These are phyloP conservation scores for Penstemon davidsonii DNA, from an alignment of 257 asterid genomes.

Conservation along the genomic window DNA sequence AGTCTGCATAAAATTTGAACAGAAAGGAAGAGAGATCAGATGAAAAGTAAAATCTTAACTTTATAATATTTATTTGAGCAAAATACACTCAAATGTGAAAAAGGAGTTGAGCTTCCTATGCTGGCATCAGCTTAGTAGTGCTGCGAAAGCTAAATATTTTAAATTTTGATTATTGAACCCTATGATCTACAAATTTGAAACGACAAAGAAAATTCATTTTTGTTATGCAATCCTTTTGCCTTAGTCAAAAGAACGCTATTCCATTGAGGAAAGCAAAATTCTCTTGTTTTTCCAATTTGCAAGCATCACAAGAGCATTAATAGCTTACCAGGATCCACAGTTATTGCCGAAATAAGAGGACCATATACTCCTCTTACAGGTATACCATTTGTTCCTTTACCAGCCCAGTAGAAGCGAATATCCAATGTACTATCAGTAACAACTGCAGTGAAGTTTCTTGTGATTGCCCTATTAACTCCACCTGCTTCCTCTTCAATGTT, in stretches of 20 bases:
- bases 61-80: neutral
- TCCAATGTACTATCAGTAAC: slow-evolving; percentile 59
- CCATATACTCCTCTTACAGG: slow-evolving; percentile 79
- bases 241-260: neutral
- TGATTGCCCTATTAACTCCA: slow-evolving; percentile 59
- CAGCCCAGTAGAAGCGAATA: slow-evolving; percentile 84
- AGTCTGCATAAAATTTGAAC: slow-evolving; percentile 39
- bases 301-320: neutral
- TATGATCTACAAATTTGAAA: neutral
- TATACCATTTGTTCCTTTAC: slow-evolving; percentile 74
- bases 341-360: slow-evolving; percentile 86
- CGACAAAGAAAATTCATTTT: neutral
- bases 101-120: neutral
- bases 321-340: slow-evolving; percentile 60
- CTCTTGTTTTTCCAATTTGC: neutral
- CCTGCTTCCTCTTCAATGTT: slow-evolving; percentile 74
- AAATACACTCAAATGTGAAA: neutral
- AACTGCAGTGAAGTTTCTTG: slow-evolving; percentile 42
- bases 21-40: slow-evolving; percentile 16
- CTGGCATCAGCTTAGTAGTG: neutral
- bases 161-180: neutral
- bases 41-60: neutral
- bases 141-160: neutral
- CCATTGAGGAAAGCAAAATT: neutral
- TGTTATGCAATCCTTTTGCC: neutral